Conservation (phyloP, 2,329 filamentous ascomycete species). For the Talaromyces sp. region DNA sequence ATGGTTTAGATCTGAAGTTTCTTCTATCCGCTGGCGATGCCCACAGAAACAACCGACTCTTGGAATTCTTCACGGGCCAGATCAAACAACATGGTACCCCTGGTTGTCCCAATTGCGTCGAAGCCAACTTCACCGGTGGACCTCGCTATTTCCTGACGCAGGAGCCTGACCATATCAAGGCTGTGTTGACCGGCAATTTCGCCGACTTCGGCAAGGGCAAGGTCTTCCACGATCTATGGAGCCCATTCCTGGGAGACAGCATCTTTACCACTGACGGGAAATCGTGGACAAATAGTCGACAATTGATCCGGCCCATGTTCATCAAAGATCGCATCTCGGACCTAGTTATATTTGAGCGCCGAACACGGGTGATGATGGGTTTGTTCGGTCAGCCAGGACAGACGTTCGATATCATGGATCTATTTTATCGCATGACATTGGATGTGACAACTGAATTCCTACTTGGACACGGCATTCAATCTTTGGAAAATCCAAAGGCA, state of each 20-base stretch:
- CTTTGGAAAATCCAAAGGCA: constrained; percentile 51
- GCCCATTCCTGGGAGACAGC: constrained; percentile 50
- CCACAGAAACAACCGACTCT: not conserved
- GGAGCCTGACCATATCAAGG: constrained; percentile 77
- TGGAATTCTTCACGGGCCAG: not conserved
- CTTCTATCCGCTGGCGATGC: not conserved
- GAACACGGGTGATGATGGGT: constrained; percentile 60
- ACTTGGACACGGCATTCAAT: constrained; percentile 61
- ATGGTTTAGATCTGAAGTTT: constrained; percentile 1
- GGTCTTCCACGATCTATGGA: constrained; percentile 65
- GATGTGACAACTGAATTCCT: constrained; percentile 77
- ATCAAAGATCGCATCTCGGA: constrained; percentile 78
- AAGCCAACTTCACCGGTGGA: constrained; percentile 1
- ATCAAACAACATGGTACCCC: not conserved
- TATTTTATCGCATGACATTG: constrained; percentile 55
- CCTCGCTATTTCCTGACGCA: constrained; percentile 55
- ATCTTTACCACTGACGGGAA: constrained; percentile 77
- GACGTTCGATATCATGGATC: constrained; percentile 13
- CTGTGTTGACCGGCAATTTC: constrained; percentile 72
- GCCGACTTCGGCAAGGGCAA: constrained; percentile 70
- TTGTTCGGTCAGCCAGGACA: constrained; percentile 54
- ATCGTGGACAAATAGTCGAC: constrained; percentile 71
- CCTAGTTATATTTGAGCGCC: constrained; percentile 67
- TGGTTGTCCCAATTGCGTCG: not conserved
- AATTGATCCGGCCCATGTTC: constrained; percentile 82